Evolutionary conservation across 202 grass and related monocot genomes (phyloP), one percentile per base, ranked within the genome.

Genomic region (Zizania palustris): DNA sequence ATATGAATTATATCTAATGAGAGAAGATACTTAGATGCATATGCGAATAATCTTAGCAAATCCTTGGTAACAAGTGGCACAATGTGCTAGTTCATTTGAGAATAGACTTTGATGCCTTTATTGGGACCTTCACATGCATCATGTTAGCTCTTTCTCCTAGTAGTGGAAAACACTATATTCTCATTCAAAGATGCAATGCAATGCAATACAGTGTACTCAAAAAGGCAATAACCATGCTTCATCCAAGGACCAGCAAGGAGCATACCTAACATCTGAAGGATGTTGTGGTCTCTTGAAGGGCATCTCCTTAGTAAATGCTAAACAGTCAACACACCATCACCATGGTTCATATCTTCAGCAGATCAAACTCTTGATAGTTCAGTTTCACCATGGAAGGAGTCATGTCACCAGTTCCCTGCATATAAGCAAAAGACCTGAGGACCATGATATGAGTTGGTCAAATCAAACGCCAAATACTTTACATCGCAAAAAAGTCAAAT

Each of bases 41-140:
- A 42, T 62, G 77, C 22, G 33, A 62, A 71, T 38, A 35, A 43
- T 63, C 36, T 81, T 45, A 64, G 72, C 20, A 63, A 34, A 54
- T 72, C 69, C 33, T 80, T 61, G 35, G 69, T 70, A 55, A 80
- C 48, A 72, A 63, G 67, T 54, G 57, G 67, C 13, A 62, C 9
- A 19, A 18, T 63, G 68, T 58, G 38, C 20, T 58, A 42, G 64
- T 48, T 59, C 34, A 60, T 28, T 28, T 28, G 28, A 28, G 28
- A 28, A 28, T 28, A 28, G 28, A 28, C 0, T 73, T 71, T 38
- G 71, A 76, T 76, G 46, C 77, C 58, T 56, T 54, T 38, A 35
- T 41, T 64, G 45, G 37, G 9, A 15, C 18, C 64, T 68, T 60
- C 19, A 46, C 35, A 64, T 40, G 51, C 44, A 57, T 56, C 8